Evolutionary conservation across 2,329 filamentous ascomycete genomes (phyloP).

Genomic region (Claviceps paspali): DNA sequence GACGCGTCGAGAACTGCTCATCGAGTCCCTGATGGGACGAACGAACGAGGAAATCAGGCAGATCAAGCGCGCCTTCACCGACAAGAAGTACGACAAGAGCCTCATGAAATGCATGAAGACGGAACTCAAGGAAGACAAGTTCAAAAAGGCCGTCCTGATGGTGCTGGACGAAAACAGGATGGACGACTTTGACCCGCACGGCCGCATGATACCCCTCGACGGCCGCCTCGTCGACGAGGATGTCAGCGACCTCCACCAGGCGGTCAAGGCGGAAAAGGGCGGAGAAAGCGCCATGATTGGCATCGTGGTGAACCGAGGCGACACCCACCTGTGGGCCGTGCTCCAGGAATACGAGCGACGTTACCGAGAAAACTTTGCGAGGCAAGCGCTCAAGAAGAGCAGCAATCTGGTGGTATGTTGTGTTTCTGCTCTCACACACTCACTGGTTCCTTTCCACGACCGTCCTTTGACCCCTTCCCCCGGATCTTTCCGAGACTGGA

Average conservation of each 20-base stretch:
- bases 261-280: slow-evolving; percentile 58
- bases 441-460: no score
- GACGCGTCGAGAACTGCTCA: slow-evolving; percentile 73
- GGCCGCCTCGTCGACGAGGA: slow-evolving; percentile 50
- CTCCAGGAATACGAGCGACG: slow-evolving; percentile 59
- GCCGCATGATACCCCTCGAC: slow-evolving; percentile 43
- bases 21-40: slow-evolving; percentile 83
- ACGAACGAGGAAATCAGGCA: slow-evolving; percentile 71
- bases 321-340: slow-evolving; percentile 68
- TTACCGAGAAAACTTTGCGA: slow-evolving; percentile 69
- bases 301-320: slow-evolving; percentile 67
- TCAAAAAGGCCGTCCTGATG: slow-evolving; percentile 72
- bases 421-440: no score
- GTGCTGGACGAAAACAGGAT: slow-evolving; percentile 72
- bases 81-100: slow-evolving; percentile 80
- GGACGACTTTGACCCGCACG: slow-evolving; percentile 59
- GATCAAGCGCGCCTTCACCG: slow-evolving; percentile 79
- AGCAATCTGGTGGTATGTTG: slow-evolving; percentile 76
- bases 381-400: slow-evolving; percentile 76
- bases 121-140: slow-evolving; percentile 91
- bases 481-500: neutral
- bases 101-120: slow-evolving; percentile 76
- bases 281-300: slow-evolving; percentile 79
- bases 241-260: slow-evolving; percentile 51
- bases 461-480: neutral